These are phyloP conservation scores for Cercospora berteroae DNA, from an alignment of 2,329 filamentous ascomycete species.

Conservation along the genomic window DNA sequence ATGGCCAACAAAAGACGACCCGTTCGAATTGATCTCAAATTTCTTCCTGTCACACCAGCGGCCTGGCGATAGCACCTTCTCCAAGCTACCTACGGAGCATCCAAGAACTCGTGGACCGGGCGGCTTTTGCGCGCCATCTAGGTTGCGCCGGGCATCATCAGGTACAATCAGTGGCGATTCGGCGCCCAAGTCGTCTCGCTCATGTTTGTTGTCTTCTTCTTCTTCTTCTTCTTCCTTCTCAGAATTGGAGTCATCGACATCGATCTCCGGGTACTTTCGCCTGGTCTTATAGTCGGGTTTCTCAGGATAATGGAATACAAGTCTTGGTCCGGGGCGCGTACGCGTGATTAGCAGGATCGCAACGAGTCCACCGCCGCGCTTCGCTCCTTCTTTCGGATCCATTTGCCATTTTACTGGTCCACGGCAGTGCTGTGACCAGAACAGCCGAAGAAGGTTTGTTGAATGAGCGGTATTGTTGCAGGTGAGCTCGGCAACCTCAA, in stretches of 20 bases:
- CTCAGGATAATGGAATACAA: slow-evolving; percentile 78
- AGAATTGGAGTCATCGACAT: slow-evolving; percentile 10
- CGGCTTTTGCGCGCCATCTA: slow-evolving; percentile 8
- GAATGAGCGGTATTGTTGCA: neutral
- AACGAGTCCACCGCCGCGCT: slow-evolving; percentile 45
- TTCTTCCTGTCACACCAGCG: slow-evolving; percentile 68
- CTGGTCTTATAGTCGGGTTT: slow-evolving; percentile 5
- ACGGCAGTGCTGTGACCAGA: neutral
- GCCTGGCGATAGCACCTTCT: slow-evolving; percentile 74
- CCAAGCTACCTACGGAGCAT: slow-evolving; percentile 62
- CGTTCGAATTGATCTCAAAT: slow-evolving; percentile 79
- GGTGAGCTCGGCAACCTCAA: neutral
- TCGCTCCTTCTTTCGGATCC: slow-evolving; percentile 6
- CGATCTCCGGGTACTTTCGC: neutral
- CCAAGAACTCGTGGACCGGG: slow-evolving; percentile 25
- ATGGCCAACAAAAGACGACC: slow-evolving; percentile 76
- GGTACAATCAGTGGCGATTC: slow-evolving; percentile 11
- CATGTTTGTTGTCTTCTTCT: slow-evolving; percentile 16
- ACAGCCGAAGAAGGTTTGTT: neutral
- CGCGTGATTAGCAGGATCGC: slow-evolving; percentile 74
- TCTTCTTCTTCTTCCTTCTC: slow-evolving; percentile 24
- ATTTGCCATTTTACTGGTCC: slow-evolving; percentile 5
- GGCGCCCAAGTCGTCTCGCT: neutral
- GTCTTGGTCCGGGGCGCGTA: slow-evolving; percentile 74
- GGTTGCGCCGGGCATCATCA: slow-evolving; percentile 13